These are phyloP conservation scores for Ampelocalamus luodianensis DNA, from an alignment of 176 grass and related monocot species.

Conservation along the genomic window DNA sequence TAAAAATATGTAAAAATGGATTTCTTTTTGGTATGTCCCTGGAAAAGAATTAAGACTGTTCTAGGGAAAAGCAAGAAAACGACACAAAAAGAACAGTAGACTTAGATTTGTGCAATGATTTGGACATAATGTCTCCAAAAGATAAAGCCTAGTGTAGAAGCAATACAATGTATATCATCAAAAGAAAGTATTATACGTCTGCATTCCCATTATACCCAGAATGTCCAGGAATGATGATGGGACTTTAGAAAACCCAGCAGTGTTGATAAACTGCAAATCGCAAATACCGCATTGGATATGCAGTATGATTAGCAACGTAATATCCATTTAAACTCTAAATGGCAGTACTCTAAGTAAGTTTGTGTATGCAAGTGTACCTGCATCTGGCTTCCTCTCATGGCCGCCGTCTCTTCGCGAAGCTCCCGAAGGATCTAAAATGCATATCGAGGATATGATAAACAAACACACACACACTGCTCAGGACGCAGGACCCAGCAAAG, in stretches of 20 bases:
- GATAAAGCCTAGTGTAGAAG: neutral
- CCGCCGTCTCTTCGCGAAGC: constrained; percentile 79
- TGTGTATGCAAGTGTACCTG: constrained; percentile 55
- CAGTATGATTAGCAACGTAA: neutral
- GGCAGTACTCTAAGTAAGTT: neutral
- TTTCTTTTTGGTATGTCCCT: neutral
- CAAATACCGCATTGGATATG: neutral
- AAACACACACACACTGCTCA: constrained; percentile 21
- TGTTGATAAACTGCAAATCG: neutral
- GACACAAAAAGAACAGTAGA: neutral
- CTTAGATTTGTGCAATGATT: neutral
- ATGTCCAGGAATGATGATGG: neutral
- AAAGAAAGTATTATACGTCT: neutral
- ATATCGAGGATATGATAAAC: neutral
- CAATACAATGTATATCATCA: neutral
- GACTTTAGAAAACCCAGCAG: neutral
- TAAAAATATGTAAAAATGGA: neutral
- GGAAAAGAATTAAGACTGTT: neutral
- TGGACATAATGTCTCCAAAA: neutral
- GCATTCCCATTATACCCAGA: neutral
- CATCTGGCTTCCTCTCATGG: constrained; percentile 91
- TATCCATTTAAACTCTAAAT: neutral
- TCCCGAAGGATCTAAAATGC: constrained; percentile 67
- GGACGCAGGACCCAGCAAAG: neutral
- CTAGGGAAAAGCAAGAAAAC: neutral